Evolutionary conservation across 805 yeast species (phyloP), one percentile per base, ranked within the genome.

Genomic region (Barnettozyma sucrosica): DNA sequence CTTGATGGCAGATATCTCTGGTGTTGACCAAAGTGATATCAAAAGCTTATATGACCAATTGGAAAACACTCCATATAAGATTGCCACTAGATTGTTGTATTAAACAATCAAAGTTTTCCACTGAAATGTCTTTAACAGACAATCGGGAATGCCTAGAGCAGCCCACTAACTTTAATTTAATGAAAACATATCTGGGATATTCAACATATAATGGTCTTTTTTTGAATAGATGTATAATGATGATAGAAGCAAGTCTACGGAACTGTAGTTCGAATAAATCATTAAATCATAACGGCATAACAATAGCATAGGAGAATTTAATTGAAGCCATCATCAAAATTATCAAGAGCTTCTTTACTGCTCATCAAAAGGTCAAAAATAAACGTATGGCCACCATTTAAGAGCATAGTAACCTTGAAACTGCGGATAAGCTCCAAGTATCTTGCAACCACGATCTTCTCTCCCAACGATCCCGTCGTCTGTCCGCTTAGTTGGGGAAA

Each of bases 1-100:
- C 72, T 77, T 93, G 68, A 90, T 93, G 95, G 97, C 98, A 36
- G 99, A 93, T 70, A 88, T 93, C 61, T 79, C 93, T 36, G 86
- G 86, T 55, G 97, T 92, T 46, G 79, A 83, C 58, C 72, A 75
- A 51, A 80, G 81, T 54, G 97, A 89, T 64, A 89, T 93, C 70
- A 89, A 86, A 69, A 72, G 80, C 23, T 77, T 93, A 55, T 83
- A 90, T 67, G 86, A 86, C 63, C 85, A 85, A 66, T 79, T 93
- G 60, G 95, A 85, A 68, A 79, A 80, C 63, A 92, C 98, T 41
- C 89, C 92, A 38, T 89, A 83, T 78, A 89, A 86, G 69, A 86
- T 93, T 61, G 82, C 86, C 49, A 89, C 96, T 59, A 86, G 99
- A 68, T 75, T 93, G 61, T 74, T 93, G 55, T 93, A 93, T 66